These are phyloP conservation scores for Alternaria incomplexa DNA, from an alignment of 2,329 filamentous ascomycete genomes.

Conservation along the genomic window DNA sequence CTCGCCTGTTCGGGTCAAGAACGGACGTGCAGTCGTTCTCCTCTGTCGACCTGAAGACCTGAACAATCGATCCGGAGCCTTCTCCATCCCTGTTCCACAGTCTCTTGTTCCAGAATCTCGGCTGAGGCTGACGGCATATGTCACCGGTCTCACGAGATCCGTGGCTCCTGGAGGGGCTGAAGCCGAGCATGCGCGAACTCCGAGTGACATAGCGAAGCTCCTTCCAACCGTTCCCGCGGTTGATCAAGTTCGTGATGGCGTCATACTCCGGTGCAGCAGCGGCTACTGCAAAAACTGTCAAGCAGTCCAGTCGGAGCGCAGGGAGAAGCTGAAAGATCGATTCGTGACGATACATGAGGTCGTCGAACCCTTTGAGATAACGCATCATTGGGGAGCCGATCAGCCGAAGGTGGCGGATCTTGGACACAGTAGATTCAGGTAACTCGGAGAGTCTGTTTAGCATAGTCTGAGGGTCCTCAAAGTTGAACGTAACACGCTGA, in stretches of 20 bases:
- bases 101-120: constrained; percentile 12
- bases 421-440: constrained; percentile 13
- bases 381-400: constrained; percentile 20
- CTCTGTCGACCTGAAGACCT: constrained; percentile 14
- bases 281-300: constrained; percentile 15
- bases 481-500: constrained; percentile 18
- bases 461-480: constrained; percentile 19
- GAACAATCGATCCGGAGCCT: constrained; percentile 8
- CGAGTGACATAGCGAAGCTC: constrained; percentile 19
- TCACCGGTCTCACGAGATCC: constrained; percentile 18
- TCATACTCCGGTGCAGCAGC: constrained; percentile 22
- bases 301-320: constrained; percentile 16
- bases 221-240: constrained; percentile 21
- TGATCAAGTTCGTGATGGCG: constrained; percentile 16
- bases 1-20: constrained; percentile 9
- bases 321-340: constrained; percentile 20
- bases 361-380: constrained; percentile 21
- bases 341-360: constrained; percentile 20
- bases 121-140: constrained; percentile 17
- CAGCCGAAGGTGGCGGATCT: constrained; percentile 17
- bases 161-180: constrained; percentile 16
- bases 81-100: constrained; percentile 11
- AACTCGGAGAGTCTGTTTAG: constrained; percentile 15
- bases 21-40: constrained; percentile 11
- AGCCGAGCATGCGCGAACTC: constrained; percentile 20